These are phyloP conservation scores for Talaromyces amestolkiae DNA, from an alignment of 2,329 filamentous ascomycete species.

Conservation along the genomic window DNA sequence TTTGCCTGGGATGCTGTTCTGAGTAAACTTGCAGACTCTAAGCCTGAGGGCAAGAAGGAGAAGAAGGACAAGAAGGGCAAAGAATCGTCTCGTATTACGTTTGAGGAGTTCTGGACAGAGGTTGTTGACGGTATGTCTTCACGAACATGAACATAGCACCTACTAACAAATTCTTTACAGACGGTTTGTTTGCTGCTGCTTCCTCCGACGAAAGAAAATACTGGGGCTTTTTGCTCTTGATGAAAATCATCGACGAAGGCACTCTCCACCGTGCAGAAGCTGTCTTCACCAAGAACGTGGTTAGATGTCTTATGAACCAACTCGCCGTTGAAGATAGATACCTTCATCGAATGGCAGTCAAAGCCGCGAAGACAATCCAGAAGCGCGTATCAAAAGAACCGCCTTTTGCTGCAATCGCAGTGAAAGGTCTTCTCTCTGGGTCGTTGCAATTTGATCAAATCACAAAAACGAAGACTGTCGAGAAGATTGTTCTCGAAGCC, in stretches of 20 bases:
- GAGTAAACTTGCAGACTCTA: conserved; percentile 36
- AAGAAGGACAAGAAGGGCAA: conserved; percentile 35
- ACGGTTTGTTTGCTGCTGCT: conserved; percentile 76
- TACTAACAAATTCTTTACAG: conserved; percentile 14
- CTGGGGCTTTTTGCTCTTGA: conserved; percentile 85
- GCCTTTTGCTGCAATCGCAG: conserved; percentile 57
- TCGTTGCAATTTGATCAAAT: conserved; percentile 79
- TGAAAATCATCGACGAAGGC: conserved; percentile 63
- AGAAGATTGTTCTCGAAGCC: conserved; percentile 65
- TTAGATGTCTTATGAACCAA: conserved; percentile 79
- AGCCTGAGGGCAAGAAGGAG: conserved; percentile 30
- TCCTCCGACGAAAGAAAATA: conserved; percentile 88
- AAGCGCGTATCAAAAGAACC: conserved; percentile 62
- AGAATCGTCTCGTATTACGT: conserved; percentile 44
- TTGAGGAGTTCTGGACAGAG: conserved; percentile 79
- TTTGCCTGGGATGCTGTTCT: conserved; percentile 86
- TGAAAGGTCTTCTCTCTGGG: conserved; percentile 66
- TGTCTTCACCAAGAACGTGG: conserved; percentile 80
- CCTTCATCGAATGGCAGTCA: conserved; percentile 73
- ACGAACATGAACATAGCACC: neutral
- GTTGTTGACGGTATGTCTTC: conserved; percentile 73
- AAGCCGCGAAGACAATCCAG: conserved; percentile 70
- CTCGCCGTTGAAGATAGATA: conserved; percentile 73
- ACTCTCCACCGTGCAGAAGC: conserved; percentile 51
- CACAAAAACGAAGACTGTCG: conserved; percentile 81